These are phyloP conservation scores for Pyrenula massariospora DNA, from an alignment of 495 filamentous ascomycete species.

Conservation along the genomic window DNA sequence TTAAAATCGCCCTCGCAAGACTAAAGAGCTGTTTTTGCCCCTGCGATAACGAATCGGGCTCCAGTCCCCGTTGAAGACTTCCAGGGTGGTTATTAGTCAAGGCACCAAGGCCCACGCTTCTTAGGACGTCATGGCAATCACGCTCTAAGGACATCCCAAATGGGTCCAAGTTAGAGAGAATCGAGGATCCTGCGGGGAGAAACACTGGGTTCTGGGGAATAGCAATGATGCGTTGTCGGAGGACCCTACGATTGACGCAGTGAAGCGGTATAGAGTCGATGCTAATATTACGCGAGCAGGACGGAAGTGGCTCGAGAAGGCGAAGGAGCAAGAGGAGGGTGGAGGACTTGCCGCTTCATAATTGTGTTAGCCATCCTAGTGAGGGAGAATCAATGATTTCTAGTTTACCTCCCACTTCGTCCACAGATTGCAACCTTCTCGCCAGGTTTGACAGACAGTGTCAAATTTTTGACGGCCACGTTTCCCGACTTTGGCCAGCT, in stretches of 20 bases:
- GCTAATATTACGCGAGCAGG: conserved; percentile 1
- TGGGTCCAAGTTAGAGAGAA: conserved; percentile 65
- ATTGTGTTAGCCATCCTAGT: background rate
- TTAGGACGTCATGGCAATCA: conserved; percentile 25
- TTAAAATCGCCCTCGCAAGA: conserved; percentile 39
- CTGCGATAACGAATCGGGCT: conserved; percentile 22
- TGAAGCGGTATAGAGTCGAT: conserved; percentile 21
- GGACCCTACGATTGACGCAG: conserved; percentile 15
- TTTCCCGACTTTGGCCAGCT: conserved; percentile 17
- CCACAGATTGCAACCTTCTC: conserved; percentile 25
- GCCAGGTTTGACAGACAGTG: conserved; percentile 10
- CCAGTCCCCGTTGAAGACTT: conserved; percentile 24
- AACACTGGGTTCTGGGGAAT: conserved; percentile 31
- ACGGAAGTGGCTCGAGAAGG: conserved; percentile 16
- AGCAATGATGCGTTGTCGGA: conserved; percentile 24
- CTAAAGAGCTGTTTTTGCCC: conserved; percentile 46
- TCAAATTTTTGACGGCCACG: conserved; percentile 16
- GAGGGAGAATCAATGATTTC: no score
- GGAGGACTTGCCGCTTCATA: conserved; percentile 27
- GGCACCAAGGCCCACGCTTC: background rate
- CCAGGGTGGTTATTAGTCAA: background rate
- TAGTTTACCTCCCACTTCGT: conserved; percentile 14
- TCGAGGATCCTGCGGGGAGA: conserved; percentile 14
- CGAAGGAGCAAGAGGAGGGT: conserved; percentile 22
- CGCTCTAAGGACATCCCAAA: conserved; percentile 61